Evolutionary conservation across 2,329 filamentous ascomycete genomes (phyloP).

Genomic region (Arthrobotrys conoides): DNA sequence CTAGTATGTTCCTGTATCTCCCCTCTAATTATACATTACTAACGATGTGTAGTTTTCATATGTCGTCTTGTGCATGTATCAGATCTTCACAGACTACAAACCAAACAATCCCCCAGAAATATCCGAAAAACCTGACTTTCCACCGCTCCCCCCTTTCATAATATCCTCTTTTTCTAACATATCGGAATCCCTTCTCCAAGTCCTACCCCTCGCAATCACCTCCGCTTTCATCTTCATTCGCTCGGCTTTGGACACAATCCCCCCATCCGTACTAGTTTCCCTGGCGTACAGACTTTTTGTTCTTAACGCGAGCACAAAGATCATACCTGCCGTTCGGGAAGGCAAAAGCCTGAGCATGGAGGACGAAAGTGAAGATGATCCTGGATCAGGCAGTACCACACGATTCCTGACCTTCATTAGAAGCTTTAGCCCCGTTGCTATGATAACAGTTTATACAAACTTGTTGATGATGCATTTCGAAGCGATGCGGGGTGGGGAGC

Average conservation of each 20-base stretch:
- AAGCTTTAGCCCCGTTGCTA: slow-evolving; percentile 90
- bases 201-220: slow-evolving; percentile 75
- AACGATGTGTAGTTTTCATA: slow-evolving; percentile 79
- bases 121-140: slow-evolving; percentile 84
- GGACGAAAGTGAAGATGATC: slow-evolving; percentile 82
- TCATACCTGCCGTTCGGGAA: slow-evolving; percentile 92
- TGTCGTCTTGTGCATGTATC: slow-evolving; percentile 97
- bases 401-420: slow-evolving; percentile 79
- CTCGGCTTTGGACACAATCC: slow-evolving; percentile 94
- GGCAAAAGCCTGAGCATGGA: slow-evolving; percentile 83
- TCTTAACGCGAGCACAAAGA: slow-evolving; percentile 93
- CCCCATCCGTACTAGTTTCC: slow-evolving; percentile 94
- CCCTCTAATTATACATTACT: slow-evolving; percentile 18
- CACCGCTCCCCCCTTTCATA: slow-evolving; percentile 95
- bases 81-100: slow-evolving; percentile 98
- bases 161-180: slow-evolving; percentile 98
- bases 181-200: slow-evolving; percentile 73
- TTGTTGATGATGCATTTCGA: slow-evolving; percentile 95
- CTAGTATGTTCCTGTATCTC: slow-evolving; percentile 68
- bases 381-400: slow-evolving; percentile 83
- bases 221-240: slow-evolving; percentile 89
- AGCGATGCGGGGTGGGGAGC: slow-evolving; percentile 74
- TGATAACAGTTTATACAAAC: slow-evolving; percentile 97
- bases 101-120: slow-evolving; percentile 76
- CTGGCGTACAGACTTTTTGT: slow-evolving; percentile 94